Evolutionary conservation across 2,329 filamentous ascomycete species (phyloP), one percentile per base, ranked within the genome.

Genomic region (Colletotrichum camelliae): DNA sequence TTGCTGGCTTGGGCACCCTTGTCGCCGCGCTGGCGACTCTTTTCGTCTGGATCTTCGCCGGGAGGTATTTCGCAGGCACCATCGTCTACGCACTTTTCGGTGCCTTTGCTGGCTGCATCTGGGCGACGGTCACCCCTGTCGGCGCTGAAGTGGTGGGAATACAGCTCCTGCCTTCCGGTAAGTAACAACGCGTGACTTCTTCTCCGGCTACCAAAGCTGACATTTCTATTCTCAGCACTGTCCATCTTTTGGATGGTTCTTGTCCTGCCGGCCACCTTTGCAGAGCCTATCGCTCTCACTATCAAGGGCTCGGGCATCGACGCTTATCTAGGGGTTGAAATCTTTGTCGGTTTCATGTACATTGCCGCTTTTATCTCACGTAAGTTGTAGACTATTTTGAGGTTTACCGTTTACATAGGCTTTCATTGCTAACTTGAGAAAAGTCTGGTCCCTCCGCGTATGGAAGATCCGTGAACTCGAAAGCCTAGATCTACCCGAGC

Each of bases 101-200:
- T 3, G 88, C 87, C 4, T 91, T 96, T 2, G 92, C 91, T 4
- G 95, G 95, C 8, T 93, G 92, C 0, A 93, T 94, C 78, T 96
- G 92, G 92, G 89, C 91, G 1, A 92, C 93, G 2, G 89, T 94
- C 33, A 92, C 87, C 0, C 94, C 94, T 0, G 91, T 96, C 8
- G 90, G 90, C 7, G 93, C 93, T 4, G 94, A 96, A 83, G 91
- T 96, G 1, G 91, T 96, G 35, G 94, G 94, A 0, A 82, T 96
- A 6, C 89, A 89, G 73, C 85, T 94, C 57, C 87, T 96, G 4
- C 93, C 94, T 1, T 91, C 93, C 15, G 91, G 91, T 79, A 77
- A 78, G 82, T 75, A 18, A 18, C 29, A 39, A 58, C 13, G 70
- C 15, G 3, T 4, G 29, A 18, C 7, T 24, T 5, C 24, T 55